phyloP scores from a whole-genome alignment of 2,329 filamentous ascomycete species.

The Bimuria novae-zelandiae region DNA sequence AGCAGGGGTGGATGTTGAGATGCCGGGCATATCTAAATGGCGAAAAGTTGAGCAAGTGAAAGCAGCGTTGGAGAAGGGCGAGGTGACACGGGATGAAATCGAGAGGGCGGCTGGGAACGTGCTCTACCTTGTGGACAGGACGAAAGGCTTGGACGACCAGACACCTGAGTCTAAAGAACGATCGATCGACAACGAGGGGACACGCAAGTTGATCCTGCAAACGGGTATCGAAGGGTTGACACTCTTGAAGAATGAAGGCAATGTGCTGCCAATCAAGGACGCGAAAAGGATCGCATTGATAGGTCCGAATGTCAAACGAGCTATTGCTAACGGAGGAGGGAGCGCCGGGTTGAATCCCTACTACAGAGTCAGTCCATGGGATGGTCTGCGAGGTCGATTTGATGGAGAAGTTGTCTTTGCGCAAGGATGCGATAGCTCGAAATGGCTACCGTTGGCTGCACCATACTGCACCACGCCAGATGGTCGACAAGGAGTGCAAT shows the following conservation, averaged over 20 bases:
- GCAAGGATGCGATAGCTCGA: conserved; percentile 66
- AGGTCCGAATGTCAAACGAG: conserved; percentile 68
- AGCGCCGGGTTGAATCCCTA: conserved; percentile 72
- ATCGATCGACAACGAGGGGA: conserved; percentile 59
- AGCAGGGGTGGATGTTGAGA: conserved; percentile 48
- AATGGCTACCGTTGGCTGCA: conserved; percentile 68
- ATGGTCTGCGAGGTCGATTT: conserved; percentile 62
- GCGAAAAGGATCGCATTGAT: conserved; percentile 67
- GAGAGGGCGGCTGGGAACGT: conserved; percentile 57
- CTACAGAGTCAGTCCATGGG: conserved; percentile 67
- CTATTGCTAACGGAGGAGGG: conserved; percentile 70
- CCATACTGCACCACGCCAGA: conserved; percentile 61
- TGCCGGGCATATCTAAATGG: conserved; percentile 49
- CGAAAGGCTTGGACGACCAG: conserved; percentile 62
- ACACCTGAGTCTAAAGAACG: conserved; percentile 61
- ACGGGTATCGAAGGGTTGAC: conserved; percentile 67
- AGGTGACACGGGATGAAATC: conserved; percentile 54
- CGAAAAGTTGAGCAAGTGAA: conserved; percentile 43
- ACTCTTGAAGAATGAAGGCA: conserved; percentile 66
- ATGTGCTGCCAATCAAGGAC: conserved; percentile 62
- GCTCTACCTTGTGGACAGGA: conserved; percentile 65
- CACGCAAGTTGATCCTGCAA: conserved; percentile 62
- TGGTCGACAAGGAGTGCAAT: conserved; percentile 64
- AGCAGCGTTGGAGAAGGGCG: conserved; percentile 40
- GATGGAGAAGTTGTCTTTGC: conserved; percentile 64